phyloP scores from a whole-genome alignment of 2,329 filamentous ascomycete genomes.

The Polychaeton citri region DNA sequence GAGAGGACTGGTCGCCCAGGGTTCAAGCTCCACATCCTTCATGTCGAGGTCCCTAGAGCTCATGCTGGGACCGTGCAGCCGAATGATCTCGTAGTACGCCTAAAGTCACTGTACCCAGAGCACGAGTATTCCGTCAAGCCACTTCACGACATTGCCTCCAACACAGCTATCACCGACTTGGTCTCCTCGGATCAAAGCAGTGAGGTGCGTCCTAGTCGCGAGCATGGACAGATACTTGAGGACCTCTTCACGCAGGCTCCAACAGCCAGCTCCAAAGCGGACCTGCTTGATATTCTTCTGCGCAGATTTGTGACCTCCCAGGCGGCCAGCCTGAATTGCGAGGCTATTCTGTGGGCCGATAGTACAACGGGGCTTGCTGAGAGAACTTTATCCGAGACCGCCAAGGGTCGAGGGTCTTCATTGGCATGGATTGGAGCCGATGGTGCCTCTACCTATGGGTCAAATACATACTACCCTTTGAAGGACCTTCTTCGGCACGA shows the following conservation, averaged over 20 bases:
- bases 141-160: conserved; percentile 50
- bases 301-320: conserved; percentile 57
- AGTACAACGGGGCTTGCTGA: conserved; percentile 81
- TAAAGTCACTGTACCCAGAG: conserved; percentile 50
- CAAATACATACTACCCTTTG: conserved; percentile 60
- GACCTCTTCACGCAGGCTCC: neutral
- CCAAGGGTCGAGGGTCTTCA: conserved; percentile 77
- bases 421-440: conserved; percentile 74
- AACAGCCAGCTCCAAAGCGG: conserved; percentile 62
- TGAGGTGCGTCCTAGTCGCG: neutral
- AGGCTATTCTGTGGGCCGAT: conserved; percentile 67
- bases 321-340: conserved; percentile 47
- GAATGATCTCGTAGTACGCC: conserved; percentile 24
- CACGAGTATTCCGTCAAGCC: conserved; percentile 50
- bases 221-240: neutral
- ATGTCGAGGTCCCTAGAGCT: conserved; percentile 23
- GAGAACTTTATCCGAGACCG: conserved; percentile 71
- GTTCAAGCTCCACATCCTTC: conserved; percentile 51
- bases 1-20: conserved; percentile 49
- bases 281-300: conserved; percentile 58
- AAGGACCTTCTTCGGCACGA: conserved; percentile 79
- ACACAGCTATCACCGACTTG: conserved; percentile 28
- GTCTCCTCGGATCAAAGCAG: conserved; percentile 18
- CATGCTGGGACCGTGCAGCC: neutral
- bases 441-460: conserved; percentile 48